Conservation (phyloP, 2,329 filamentous ascomycete genomes). For the Aspergillus arachidicola region DNA sequence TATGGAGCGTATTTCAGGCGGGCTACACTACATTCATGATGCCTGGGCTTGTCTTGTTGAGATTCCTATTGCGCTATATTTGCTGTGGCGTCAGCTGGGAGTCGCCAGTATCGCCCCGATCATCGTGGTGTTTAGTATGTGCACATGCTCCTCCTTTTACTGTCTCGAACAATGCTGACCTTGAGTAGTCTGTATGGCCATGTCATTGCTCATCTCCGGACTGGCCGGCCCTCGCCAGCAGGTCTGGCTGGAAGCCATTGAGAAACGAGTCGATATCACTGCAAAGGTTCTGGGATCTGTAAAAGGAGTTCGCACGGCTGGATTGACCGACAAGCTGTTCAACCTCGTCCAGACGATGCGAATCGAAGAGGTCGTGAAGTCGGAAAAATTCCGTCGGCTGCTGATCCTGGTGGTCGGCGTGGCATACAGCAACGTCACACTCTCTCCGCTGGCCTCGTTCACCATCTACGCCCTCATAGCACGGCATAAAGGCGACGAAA, state of each 20-base stretch:
- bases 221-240: constrained; percentile 20
- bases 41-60: constrained; percentile 23
- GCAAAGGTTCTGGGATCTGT: constrained; percentile 38
- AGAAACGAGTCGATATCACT: constrained; percentile 31
- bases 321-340: constrained; percentile 34
- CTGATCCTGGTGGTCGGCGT: constrained; percentile 6
- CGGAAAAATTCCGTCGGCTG: constrained; percentile 28
- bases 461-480: not conserved
- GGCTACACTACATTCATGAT: constrained; percentile 32
- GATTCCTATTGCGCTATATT: constrained; percentile 21
- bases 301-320: constrained; percentile 45
- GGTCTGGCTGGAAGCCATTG: constrained; percentile 29
- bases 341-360: constrained; percentile 38
- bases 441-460: not conserved
- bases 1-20: constrained; percentile 29
- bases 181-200: not conserved
- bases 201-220: not conserved
- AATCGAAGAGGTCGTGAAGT: constrained; percentile 34
- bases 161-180: fast-evolving
- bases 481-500: not conserved
- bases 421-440: not conserved
- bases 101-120: constrained; percentile 25
- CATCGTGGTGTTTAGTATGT: constrained; percentile 21
- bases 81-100: constrained; percentile 23
- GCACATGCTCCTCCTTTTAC: not conserved